Base-by-base conservation (phyloP, 2,329 filamentous ascomycete species). In the Neonectria neomacrospora region DNA sequence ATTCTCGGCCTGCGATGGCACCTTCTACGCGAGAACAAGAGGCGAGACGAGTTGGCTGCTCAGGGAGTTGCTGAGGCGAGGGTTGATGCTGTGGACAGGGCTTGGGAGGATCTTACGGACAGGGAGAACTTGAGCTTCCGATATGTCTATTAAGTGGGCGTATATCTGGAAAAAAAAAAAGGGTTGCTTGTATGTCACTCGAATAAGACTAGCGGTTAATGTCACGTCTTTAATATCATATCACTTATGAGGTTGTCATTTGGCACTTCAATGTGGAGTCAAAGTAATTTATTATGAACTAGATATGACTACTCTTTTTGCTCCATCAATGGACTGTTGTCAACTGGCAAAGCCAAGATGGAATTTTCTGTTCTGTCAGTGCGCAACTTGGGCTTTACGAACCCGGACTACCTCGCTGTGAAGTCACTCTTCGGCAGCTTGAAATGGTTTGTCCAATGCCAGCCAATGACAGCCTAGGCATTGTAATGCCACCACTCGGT, bases 31-130 rank as follows among this genome's bases (percentile, higher is more conserved):
- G 80, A 90, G 77, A 91, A 92, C 69, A 85, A 80, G 73, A 84
- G 80, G 74, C 85, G 87, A 60, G 86, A 89, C 56, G 75, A 76
- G 4, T 62, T 85, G 56, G 76, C 80, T 4, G 79, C 76, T 0
- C 76, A 78, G 12, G 79, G 80, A n/a, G 79, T 81, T 0, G 62
- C 73, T 0, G 78, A 79, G 67, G 79, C 79, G 1, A 78, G 74
- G 3, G 81, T 82, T 5, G 60, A 61, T 6, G 58, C 56, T 14
- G 65, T 67, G 4, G 62, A 47, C 0, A 85, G 88, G 69, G 86
- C 85, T 1, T 90, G 88, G 73, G 87, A 89, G 71, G 88, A 90
- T 72, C 77, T 88, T 72, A 90, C 88, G 6, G 88, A 90, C 72
- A 80, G 77, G 75, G 84, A 89, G 80, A 90, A 90, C 70, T 69